Percentiles rank a stretch among this genome's conserved stretches.
Evolutionary conservation across 2,329 filamentous ascomycete genomes (phyloP).

Genomic region (Calonectria pseudoreteaudii): DNA sequence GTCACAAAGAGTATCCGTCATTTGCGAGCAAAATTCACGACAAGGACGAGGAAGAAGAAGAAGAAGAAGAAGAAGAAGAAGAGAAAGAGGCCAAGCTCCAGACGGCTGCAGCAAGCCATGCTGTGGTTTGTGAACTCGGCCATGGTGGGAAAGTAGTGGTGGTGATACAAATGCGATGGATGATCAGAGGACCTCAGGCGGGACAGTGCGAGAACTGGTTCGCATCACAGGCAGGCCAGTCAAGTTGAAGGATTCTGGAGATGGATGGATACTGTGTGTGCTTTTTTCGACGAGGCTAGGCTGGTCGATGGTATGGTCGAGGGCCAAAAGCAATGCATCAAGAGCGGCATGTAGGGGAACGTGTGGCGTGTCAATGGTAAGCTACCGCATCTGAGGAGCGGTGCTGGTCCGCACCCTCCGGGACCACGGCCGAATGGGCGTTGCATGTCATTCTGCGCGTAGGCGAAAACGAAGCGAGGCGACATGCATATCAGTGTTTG

Average conservation of each 20-base stretch:
- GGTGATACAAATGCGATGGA: background rate
- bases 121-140: background rate
- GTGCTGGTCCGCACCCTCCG: background rate
- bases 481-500: constrained; percentile 1
- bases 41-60: background rate
- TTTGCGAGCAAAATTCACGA: background rate
- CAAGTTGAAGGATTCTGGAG: background rate
- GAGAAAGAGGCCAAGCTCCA: background rate
- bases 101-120: background rate
- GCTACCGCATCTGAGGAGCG: background rate
- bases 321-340: background rate
- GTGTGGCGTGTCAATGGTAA: background rate
- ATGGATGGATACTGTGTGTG: background rate
- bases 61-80: background rate
- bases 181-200: background rate
- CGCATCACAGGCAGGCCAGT: background rate
- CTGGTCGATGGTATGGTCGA: background rate
- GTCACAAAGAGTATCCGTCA: background rate
- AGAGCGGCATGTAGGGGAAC: background rate
- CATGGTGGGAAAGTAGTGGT: constrained; percentile 4
- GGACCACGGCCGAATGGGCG: background rate
- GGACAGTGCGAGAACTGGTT: background rate
- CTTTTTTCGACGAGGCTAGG: background rate
- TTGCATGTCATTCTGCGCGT: background rate
- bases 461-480: background rate